These are phyloP conservation scores for slime mould (Dictyostelium discoideum) DNA, from an alignment of 78 protist genomes.

Conservation along the genomic window DNA sequence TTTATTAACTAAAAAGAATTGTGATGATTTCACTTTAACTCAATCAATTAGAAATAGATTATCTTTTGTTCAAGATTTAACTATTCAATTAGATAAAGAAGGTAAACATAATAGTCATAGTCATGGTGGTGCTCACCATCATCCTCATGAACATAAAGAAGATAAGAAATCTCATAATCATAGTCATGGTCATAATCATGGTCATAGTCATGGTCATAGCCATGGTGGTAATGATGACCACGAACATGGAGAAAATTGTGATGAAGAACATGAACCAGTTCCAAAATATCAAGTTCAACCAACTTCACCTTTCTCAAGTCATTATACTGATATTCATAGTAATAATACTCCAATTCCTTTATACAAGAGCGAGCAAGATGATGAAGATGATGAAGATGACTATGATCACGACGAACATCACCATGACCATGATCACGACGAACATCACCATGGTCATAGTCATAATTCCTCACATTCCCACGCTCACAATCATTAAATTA, in stretches of 20 bases:
- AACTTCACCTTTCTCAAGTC: not conserved
- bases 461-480: not conserved
- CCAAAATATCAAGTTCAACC: slow-evolving; percentile 27
- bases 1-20: slow-evolving; percentile 12
- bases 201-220: slow-evolving; percentile 13
- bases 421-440: not conserved
- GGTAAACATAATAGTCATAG: slow-evolving; percentile 4
- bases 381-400: not conserved
- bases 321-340: slow-evolving; percentile 1
- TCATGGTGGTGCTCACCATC: not conserved
- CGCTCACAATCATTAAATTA: not conserved
- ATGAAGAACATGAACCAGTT: slow-evolving; percentile 15
- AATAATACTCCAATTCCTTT: not conserved
- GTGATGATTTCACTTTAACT: not conserved
- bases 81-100: slow-evolving; percentile 72
- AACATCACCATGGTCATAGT: not conserved
- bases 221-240: not conserved
- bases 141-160: slow-evolving; percentile 9
- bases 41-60: slow-evolving; percentile 26
- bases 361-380: not conserved
- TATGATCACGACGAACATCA: not conserved
- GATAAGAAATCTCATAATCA: slow-evolving; percentile 1
- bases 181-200: not conserved
- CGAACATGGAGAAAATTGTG: slow-evolving; percentile 10
- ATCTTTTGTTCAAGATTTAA: slow-evolving; percentile 52